Evolutionary conservation across 2,329 filamentous ascomycete species (phyloP).

Genomic region (Trichothecium sympodiale): DNA sequence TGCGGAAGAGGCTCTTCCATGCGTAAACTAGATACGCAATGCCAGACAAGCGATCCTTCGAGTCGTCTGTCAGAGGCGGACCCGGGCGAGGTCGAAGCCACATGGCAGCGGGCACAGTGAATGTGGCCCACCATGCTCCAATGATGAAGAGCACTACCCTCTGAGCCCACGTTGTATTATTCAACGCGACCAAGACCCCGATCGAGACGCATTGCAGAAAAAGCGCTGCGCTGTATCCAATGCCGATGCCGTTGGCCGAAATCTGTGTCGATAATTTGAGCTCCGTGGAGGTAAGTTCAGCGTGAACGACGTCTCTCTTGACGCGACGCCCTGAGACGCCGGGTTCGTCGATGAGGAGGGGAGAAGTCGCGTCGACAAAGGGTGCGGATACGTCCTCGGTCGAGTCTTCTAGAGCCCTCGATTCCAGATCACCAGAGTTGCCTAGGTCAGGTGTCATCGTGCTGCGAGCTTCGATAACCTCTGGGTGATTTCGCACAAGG

Average conservation of each 20-base stretch:
- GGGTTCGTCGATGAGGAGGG: slow-evolving; percentile 29
- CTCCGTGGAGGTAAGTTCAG: slow-evolving; percentile 50
- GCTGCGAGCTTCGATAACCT: slow-evolving; percentile 20
- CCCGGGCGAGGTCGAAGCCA: slow-evolving; percentile 86
- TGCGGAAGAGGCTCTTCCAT: slow-evolving; percentile 79
- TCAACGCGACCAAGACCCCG: slow-evolving; percentile 58
- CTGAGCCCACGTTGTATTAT: slow-evolving; percentile 74
- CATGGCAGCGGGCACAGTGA: slow-evolving; percentile 77
- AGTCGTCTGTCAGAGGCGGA: slow-evolving; percentile 53
- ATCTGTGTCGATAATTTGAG: slow-evolving; percentile 80
- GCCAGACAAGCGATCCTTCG: slow-evolving; percentile 33
- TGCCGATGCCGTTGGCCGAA: slow-evolving; percentile 84
- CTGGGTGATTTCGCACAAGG: slow-evolving; percentile 75
- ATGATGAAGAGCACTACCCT: slow-evolving; percentile 79
- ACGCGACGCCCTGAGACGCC: slow-evolving; percentile 8
- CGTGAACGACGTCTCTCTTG: slow-evolving; percentile 27
- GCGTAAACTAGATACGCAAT: slow-evolving; percentile 67
- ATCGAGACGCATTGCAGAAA: slow-evolving; percentile 77
- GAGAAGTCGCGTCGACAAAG: slow-evolving; percentile 31
- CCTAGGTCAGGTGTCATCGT: slow-evolving; percentile 18
- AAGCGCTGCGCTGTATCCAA: slow-evolving; percentile 81
- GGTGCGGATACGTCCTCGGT: slow-evolving; percentile 14
- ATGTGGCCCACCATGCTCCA: slow-evolving; percentile 85
- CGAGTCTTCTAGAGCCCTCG: slow-evolving; percentile 22
- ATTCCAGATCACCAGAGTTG: slow-evolving; percentile 17